Base-by-base conservation (phyloP, 169 alveolate genomes). In the Fabrea salina region DNA sequence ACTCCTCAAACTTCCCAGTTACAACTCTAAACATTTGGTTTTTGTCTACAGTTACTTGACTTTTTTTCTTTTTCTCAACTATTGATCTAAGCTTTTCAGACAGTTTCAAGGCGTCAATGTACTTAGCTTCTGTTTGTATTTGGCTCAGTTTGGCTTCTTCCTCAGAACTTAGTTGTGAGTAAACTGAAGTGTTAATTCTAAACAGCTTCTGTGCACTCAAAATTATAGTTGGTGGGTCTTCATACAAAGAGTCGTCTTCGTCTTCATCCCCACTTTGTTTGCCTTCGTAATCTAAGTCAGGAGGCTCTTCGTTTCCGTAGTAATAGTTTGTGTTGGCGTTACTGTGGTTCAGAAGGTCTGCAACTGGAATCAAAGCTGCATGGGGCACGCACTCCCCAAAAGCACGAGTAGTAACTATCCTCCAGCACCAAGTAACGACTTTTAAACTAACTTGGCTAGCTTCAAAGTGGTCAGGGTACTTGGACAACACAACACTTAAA, bases 391-490 rank as follows among this genome's bases (percentile, higher is more conserved):
- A 51, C 40, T 41, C 0, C n/a, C 81, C 81, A 54, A 37, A 74
- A 27, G 58, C n/a, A 22, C 81, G 50, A 4, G 81, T 74, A 19
- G 19, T 30, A 37, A 74, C 16, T 40, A 74, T 54, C 91, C 87
- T 76, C 84, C 87, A 78, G 83, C 74, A 64, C 92, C 94, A 58
- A 64, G 75, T 16, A 89, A 88, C 77, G 68, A 85, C 49, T 75
- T 84, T 33, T 74, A 82, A 58, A 83, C 87, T 41, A 86, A 85
- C 16, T 83, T 86, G 56, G 85, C 86, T n/a, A 67, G 82, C 59
- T 71, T 84, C 35, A 68, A 89, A 27, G 75, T 84, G 57, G 41
- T 72, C 25, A 72, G 96, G 89, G 76, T 54, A 83, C 44, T 66
- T 72, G 53, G 76, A 57, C 37, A 70, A 79, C 13, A 82, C 80